These are phyloP conservation scores for Aegilops umbellulata DNA, from an alignment of 176 grass and related monocot genomes.

Conservation along the genomic window DNA sequence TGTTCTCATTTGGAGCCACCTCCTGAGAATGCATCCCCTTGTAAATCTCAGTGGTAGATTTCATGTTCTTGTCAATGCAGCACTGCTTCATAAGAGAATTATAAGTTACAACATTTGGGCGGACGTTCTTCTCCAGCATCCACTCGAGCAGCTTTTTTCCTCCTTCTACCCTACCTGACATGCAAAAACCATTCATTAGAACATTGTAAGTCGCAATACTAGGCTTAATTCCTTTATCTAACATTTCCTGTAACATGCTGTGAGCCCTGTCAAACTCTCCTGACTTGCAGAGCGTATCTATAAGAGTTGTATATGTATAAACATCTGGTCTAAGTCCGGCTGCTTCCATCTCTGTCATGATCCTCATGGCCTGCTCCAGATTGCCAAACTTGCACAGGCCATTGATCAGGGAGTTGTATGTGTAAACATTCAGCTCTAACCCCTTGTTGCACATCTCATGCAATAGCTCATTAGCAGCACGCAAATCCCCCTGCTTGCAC, in stretches of 20 bases:
- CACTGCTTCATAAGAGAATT: conserved; percentile 91
- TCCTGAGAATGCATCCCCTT: conserved; percentile 57
- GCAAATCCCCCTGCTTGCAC: conserved; percentile 83
- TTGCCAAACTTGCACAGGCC: conserved; percentile 89
- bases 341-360: conserved; percentile 78
- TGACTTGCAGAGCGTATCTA: conserved; percentile 77
- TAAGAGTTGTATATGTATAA: conserved; percentile 94
- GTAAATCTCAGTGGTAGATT: conserved; percentile 75
- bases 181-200: conserved; percentile 94
- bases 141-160: conserved; percentile 77
- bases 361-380: conserved; percentile 75
- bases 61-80: conserved; percentile 81
- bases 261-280: conserved; percentile 74
- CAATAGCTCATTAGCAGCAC: conserved; percentile 81
- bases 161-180: conserved; percentile 71
- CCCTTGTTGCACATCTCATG: conserved; percentile 83
- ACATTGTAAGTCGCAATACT: conserved; percentile 94
- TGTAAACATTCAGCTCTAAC: conserved; percentile 64
- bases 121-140: conserved; percentile 77
- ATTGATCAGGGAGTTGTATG: conserved; percentile 95
- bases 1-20: conserved; percentile 67
- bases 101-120: conserved; percentile 63
- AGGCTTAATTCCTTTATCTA: conserved; percentile 89
- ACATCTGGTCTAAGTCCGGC: conserved; percentile 59
- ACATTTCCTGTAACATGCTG: conserved; percentile 70